Evolutionary conservation across 2,329 filamentous ascomycete species (phyloP), one percentile per base, ranked within the genome.

Genomic region (Neonectria sp.): DNA sequence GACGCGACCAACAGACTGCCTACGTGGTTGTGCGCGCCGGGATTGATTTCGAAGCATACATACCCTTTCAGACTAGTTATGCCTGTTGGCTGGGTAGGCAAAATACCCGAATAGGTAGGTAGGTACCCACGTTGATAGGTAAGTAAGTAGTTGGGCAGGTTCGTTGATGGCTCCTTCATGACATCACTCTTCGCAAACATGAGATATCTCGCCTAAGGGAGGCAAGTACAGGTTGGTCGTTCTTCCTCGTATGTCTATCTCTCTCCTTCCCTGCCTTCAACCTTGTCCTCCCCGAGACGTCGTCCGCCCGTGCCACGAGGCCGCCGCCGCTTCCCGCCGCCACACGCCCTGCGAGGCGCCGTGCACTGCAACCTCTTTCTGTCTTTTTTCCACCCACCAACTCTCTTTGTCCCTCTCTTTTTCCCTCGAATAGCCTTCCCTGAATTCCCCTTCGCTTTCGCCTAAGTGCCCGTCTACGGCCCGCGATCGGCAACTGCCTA

Each of bases 241-340:
- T 33, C 31, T 24, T 25, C n/a, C 27, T 57, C 27, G 24, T 53
- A 35, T 37, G 37, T 21, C 29, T 15, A 27, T 43, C 51, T 29
- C n/a, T 35, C 33, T 37, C n/a, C 46, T 29, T 21, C 46, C 11
- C 46, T 11, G 6, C 24, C 21, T 12, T 6, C 57, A 52, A 33
- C 24, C 46, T 56, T 57, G 70, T 70, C 57, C 52, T 27, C 25
- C 67, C 69, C 70, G 70, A 72, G 56, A 49, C 11, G 55, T 60
- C 56, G 48, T 60, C 31, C 61, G 25, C 56, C 35, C 17, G 60
- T 71, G 33, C 56, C 59, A 70, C 60, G 55, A 58, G 40, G 3
- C 40, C 40, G 40, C 40, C 40, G 40, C 40, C 40, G 40, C 40
- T 45, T 45, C 40, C n/a, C 40, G 40, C 40, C n/a, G 40, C 40